phyloP scores from a whole-genome alignment of 495 filamentous ascomycete species.

The Platismatia glauca region DNA sequence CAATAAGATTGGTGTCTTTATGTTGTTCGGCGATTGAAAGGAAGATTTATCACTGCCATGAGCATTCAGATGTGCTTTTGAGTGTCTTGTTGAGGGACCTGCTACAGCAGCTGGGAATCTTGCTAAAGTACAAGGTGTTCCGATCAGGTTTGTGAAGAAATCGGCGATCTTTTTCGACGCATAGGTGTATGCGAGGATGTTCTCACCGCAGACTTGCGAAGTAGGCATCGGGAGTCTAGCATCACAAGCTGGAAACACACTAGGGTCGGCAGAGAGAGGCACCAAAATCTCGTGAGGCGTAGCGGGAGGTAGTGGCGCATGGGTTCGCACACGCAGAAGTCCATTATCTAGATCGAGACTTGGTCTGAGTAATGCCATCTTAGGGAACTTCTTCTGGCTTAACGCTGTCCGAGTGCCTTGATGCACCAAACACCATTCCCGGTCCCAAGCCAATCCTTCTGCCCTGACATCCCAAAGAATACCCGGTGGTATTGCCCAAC shows the following conservation, averaged over 20 bases:
- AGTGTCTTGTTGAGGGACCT: slow-evolving; percentile 46
- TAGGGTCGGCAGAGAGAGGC: slow-evolving; percentile 48
- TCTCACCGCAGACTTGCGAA: slow-evolving; percentile 65
- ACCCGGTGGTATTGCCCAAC: slow-evolving; percentile 48
- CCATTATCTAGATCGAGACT: slow-evolving; percentile 49
- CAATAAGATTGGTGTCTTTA: slow-evolving; percentile 57
- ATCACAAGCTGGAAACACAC: slow-evolving; percentile 32
- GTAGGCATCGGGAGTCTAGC: not conserved
- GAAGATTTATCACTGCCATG: not conserved
- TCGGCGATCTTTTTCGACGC: slow-evolving; percentile 43
- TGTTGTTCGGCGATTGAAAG: slow-evolving; percentile 35
- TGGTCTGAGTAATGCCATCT: slow-evolving; percentile 64
- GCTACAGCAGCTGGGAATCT: slow-evolving; percentile 48
- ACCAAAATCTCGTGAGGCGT: slow-evolving; percentile 38
- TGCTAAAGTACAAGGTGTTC: slow-evolving; percentile 61
- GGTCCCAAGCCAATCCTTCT: slow-evolving; percentile 72
- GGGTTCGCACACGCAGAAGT: slow-evolving; percentile 34
- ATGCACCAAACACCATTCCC: slow-evolving; percentile 79
- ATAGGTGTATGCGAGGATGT: slow-evolving; percentile 52
- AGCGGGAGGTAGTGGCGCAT: slow-evolving; percentile 9
- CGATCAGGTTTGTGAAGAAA: slow-evolving; percentile 57
- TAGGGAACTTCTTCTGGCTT: slow-evolving; percentile 63
- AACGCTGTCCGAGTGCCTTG: slow-evolving; percentile 60
- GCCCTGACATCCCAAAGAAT: slow-evolving; percentile 54
- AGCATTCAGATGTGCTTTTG: slow-evolving; percentile 38